Evolutionary conservation across 129 eudicot genomes (phyloP), one percentile per base, ranked within the genome.

Genomic region (Lactuca sativa): DNA sequence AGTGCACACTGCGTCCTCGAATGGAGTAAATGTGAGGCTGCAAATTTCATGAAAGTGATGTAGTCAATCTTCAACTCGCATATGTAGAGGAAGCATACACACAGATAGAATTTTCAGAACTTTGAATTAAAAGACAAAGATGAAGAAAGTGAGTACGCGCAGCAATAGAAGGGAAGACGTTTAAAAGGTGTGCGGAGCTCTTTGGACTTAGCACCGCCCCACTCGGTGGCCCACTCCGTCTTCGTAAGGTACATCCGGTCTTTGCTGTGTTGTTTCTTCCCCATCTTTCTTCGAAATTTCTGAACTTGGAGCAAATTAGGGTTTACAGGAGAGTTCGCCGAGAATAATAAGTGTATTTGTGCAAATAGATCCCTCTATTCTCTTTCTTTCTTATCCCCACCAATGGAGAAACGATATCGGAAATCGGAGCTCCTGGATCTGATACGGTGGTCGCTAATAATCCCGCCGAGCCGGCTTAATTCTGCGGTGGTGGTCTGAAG

Each of bases 191-290:
- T 85, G 57, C 89, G 85, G 59, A 81, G 74, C 41, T 93, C 92
- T 76, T 93, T 93, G 53, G 97, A 86, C 67, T 93, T 93, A 34
- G 98, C 98, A 53, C 98, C 98, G 51, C 98, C 98, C 98, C 98
- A 93, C 70, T 93, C 98, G 53, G 98, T 93, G 66, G 98, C 98
- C 98, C 98, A 93, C 75, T 93, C 98, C 67, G 98, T 93, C 73
- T 80, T 90, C 37, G 98, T 93, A 0, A 93, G 75, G 82, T 49
- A 93, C 97, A 93, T 87, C 21, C 98, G 95, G 68, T 93, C 97
- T 66, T 93, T 93, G 76, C 98, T 93, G 85, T 93, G 98, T 71
- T 93, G 98, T 64, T 93, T 93, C 90, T 93, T 93, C 88, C 98
- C 98, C 98, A 93, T 89, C 3, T 66, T 77, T 76, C 57, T 68